Base-by-base conservation (phyloP, 2,329 filamentous ascomycete genomes). In the Colletotrichum noveboracense region DNA sequence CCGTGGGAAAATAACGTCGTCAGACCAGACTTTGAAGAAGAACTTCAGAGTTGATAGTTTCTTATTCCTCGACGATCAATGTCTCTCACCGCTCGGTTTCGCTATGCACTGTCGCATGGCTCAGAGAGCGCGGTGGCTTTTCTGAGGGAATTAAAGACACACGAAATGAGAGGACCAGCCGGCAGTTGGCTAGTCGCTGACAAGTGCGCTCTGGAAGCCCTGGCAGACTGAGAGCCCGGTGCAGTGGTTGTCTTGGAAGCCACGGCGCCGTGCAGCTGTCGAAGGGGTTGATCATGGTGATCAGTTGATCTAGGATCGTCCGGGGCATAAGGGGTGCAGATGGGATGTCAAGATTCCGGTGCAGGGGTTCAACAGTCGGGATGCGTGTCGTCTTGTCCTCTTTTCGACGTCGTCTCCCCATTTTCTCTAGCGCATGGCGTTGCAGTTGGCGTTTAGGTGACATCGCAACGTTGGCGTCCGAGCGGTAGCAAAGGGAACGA, bases 291-390 rank as follows among this genome's bases (percentile, higher is more conserved):
- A 75, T 72, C 56, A 72, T 48, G 73, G 64, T 68, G 73, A 75
- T 75, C 73, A 72, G 62, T 43, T 64, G 62, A 72, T 66, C 56
- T 73, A 32, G 71, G 69, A 73, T 73, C 73, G 69, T 60, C 73
- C 64, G 70, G 69, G 73, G 69, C 30, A 32, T 21, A 55, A 34
- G 69, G 55, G 64, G 58, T 61, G 58, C 58, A 75, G 55, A 55
- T 69, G 70, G 73, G 68, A 67, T 56, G 73, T 75, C 36, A 64
- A 52, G 62, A 48, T 72, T 66, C 58, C n/a, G 56, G 43, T 64
- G 62, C 73, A 72, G 69, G 73, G 69, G 38, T 38, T 14, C 43
- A 48, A 55, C 58, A 30, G 68, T 30, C 55, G 56, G 66, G 60
- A 66, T 34, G 56, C 66, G n/a, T 43, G n/a, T 61, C 24, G 12